Percentiles rank a stretch among this genome's conserved stretches.
Conservation (phyloP, 192 early-diverging fungal species). For the Coemansia reversa region DNA sequence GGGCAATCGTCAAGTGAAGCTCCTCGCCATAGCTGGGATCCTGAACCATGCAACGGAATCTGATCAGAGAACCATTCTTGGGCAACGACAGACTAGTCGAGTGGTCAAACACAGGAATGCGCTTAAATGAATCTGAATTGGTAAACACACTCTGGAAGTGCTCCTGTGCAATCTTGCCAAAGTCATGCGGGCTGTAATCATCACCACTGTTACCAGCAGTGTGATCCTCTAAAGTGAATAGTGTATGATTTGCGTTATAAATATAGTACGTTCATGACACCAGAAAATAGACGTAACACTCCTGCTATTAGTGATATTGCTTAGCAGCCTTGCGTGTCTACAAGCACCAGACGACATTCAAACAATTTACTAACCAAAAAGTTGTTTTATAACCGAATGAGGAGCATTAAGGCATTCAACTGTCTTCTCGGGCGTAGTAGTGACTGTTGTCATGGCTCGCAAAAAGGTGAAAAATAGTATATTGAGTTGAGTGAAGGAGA, state of each 20-base stretch:
- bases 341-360: background rate
- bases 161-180: conserved; percentile 25
- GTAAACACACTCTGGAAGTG: conserved; percentile 32
- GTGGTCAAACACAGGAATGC: conserved; percentile 26
- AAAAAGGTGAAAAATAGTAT: background rate
- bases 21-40: conserved; percentile 75
- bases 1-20: conserved; percentile 45
- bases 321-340: background rate
- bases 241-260: background rate
- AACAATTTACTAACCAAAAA: conserved; percentile 30
- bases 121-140: conserved; percentile 12
- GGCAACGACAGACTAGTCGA: background rate
- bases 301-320: background rate
- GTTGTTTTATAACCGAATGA: conserved; percentile 27
- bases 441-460: conserved; percentile 11
- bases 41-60: conserved; percentile 82
- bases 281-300: background rate
- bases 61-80: conserved; percentile 54
- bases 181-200: conserved; percentile 9
- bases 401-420: conserved; percentile 37
- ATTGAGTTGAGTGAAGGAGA: conserved; percentile 6
- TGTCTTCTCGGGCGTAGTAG: conserved; percentile 13
- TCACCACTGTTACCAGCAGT: background rate
- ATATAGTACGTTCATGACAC: no score
- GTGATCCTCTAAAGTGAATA: background rate